phyloP scores from a whole-genome alignment of 768 basidiomycete genomes.

The Lactifluus echinatus region DNA sequence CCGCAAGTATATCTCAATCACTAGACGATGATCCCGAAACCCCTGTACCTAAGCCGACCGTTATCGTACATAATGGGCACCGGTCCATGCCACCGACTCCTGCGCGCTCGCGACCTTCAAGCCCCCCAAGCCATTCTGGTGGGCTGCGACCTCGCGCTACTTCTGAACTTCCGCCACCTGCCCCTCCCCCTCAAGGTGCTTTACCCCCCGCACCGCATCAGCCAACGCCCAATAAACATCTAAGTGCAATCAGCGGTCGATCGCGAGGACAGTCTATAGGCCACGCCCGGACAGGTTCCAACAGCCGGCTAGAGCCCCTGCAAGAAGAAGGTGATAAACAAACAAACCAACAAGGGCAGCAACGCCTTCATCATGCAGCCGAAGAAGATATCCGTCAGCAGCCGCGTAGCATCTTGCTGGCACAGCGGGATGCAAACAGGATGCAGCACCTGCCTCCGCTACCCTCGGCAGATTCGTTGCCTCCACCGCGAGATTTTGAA shows the following conservation, averaged over 20 bases:
- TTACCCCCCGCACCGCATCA: conserved; percentile 50
- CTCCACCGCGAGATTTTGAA: conserved; percentile 24
- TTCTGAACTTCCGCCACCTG: conserved; percentile 55
- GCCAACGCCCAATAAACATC: conserved; percentile 26
- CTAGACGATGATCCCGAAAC: conserved; percentile 13
- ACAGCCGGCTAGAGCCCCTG: conserved; percentile 47
- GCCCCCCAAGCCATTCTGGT: conserved; percentile 8
- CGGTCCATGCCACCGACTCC: conserved; percentile 23
- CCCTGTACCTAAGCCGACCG: conserved; percentile 6
- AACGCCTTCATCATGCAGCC: conserved; percentile 25
- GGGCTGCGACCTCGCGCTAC: conserved; percentile 40
- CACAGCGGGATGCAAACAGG: conserved; percentile 11
- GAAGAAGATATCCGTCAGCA: conserved; percentile 24
- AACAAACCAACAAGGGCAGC: conserved; percentile 29
- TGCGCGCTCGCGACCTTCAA: conserved; percentile 21
- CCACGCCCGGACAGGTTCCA: conserved; percentile 50
- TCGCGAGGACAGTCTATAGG: conserved; percentile 42
- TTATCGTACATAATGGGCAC: not conserved
- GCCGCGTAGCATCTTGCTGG: conserved; percentile 14
- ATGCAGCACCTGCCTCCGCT: conserved; percentile 41
- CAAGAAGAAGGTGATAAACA: conserved; percentile 46
- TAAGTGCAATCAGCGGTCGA: conserved; percentile 31
- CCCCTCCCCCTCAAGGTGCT: conserved; percentile 53
- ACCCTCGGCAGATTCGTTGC: conserved; percentile 58
- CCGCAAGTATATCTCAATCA: conserved; percentile 10